Base-by-base conservation (phyloP, 371 early-diverging fungal species). In the Thermomucor indicae-seudaticae region DNA sequence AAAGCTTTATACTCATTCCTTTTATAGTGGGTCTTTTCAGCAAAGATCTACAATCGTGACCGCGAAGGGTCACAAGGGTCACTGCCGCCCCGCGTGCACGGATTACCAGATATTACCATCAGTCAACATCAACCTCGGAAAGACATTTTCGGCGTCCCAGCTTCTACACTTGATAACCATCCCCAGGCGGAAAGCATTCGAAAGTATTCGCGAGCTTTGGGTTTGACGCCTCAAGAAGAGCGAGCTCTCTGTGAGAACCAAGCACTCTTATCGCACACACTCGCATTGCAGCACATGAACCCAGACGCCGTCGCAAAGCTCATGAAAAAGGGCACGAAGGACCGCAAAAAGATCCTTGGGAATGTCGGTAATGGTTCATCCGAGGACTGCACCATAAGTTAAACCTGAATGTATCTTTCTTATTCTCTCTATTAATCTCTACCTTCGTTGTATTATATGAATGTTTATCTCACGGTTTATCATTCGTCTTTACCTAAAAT, bases 171-270 rank as follows among this genome's bases (percentile, higher is more conserved):
- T 23, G 41, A 52, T 40, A 53, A 37, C 22, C 56, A 56, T 55
- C 60, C 41, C 11, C 58, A 71, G 47, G 64, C 60, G 11, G 70
- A 67, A 34, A 66, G 46, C 28, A 69, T 72, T 47, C 64, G 58
- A 3, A 62, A 67, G 28, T 69, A 69, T 38, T 50, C 65, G 2
- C 39, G 52, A 20, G 60, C 69, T 3, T 49, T 72, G 10, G 73
- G 73, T 20, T 40, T 69, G n/a, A 69, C 69, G 44, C 54, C 64
- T 11, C 73, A 72, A 30, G 70, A 72, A 50, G 55, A 64, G 42
- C 52, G 60, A 6, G 70, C 70, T 2, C 30, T 72, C 3, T 55
- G 49, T 46, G 67, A 58, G n/a, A 66, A 72, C 37, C 67, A 57
- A n/a, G 67, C 70, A 1, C 40, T 72, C 27, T 32, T 72, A 30